Percentiles rank a stretch among this genome's conserved stretches.
phyloP scores from a whole-genome alignment of 192 early-diverging fungal species.

The Backusella luteola region DNA sequence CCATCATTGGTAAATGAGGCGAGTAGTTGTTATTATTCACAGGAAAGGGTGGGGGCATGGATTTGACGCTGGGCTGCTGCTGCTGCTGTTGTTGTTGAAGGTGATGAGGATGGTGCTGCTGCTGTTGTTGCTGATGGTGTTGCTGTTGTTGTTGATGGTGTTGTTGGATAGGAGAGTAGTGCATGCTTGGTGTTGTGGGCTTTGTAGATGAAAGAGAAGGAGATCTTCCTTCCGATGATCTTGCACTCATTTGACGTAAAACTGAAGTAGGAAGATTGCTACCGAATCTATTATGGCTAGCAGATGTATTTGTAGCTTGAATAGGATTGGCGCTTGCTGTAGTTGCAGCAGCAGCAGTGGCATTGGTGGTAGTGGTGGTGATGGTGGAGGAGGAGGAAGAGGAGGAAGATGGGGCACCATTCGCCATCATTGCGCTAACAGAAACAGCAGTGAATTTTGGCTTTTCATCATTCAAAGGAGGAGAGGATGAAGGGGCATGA shows the following conservation, averaged over 20 bases:
- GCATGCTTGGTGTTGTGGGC: background rate
- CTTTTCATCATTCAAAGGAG: background rate
- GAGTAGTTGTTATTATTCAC: background rate
- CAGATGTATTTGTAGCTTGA: background rate
- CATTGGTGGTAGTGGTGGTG: background rate
- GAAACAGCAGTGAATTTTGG: background rate
- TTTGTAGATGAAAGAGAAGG: constrained; percentile 16
- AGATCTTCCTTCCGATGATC: constrained; percentile 32
- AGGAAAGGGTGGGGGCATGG: background rate
- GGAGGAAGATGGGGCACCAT: background rate
- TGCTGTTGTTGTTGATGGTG: background rate
- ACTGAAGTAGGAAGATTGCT: constrained; percentile 59
- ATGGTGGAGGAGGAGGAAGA: too few relatives aligned
- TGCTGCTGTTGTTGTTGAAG: background rate
- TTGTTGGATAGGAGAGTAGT: background rate
- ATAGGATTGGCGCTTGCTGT: background rate
- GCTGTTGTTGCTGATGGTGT: background rate
- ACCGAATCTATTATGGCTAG: constrained; percentile 33
- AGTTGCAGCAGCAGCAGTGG: background rate
- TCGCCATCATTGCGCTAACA: background rate
- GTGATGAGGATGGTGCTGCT: background rate
- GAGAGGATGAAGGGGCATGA: background rate
- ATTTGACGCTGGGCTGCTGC: background rate
- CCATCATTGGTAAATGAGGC: constrained; percentile 4
- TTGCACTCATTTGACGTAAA: constrained; percentile 55